These are phyloP conservation scores for Meyerozyma elateridarum DNA, from an alignment of 1,139 yeast genomes.

Conservation along the genomic window DNA sequence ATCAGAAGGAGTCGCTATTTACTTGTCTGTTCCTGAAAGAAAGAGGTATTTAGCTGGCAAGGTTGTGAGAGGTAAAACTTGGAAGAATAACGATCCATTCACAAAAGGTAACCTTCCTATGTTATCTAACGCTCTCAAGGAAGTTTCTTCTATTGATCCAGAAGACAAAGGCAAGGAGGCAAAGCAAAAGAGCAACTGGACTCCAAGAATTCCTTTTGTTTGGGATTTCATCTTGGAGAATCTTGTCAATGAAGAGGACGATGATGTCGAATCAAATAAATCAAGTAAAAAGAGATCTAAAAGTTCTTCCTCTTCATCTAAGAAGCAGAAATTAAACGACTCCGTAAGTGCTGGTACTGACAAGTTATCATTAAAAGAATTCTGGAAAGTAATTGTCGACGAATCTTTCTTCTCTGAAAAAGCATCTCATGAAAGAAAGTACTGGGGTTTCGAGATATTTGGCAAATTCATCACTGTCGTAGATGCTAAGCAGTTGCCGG, in stretches of 20 bases:
- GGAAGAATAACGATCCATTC: slow-evolving; percentile 76
- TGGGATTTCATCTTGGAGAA: slow-evolving; percentile 64
- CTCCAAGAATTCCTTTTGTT: slow-evolving; percentile 74
- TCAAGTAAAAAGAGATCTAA: slow-evolving; percentile 27
- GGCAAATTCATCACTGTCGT: slow-evolving; percentile 37
- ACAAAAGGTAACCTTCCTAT: slow-evolving; percentile 58
- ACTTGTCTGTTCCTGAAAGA: slow-evolving; percentile 42
- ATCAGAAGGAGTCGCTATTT: slow-evolving; percentile 78
- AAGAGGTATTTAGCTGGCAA: slow-evolving; percentile 15
- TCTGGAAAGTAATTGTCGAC: slow-evolving; percentile 79
- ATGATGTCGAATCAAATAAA: slow-evolving; percentile 16
- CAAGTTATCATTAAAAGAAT: slow-evolving; percentile 51
- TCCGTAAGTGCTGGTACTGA: slow-evolving; percentile 10
- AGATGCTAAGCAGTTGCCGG: slow-evolving; percentile 27
- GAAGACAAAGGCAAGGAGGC: slow-evolving; percentile 19
- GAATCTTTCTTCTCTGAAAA: slow-evolving; percentile 72
- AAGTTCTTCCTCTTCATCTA: slow-evolving; percentile 28
- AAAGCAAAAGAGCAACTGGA: slow-evolving; percentile 66
- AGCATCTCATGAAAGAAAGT: slow-evolving; percentile 82
- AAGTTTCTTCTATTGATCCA: slow-evolving; percentile 37
- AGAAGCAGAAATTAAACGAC: slow-evolving; percentile 23
- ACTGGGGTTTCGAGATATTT: slow-evolving; percentile 79
- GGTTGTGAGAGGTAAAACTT: slow-evolving; percentile 31
- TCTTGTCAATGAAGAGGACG: slow-evolving; percentile 19
- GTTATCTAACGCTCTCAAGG: slow-evolving; percentile 65